Evolutionary conservation across 148 eudicot genomes (phyloP).

Genomic region (Cornus florida): DNA sequence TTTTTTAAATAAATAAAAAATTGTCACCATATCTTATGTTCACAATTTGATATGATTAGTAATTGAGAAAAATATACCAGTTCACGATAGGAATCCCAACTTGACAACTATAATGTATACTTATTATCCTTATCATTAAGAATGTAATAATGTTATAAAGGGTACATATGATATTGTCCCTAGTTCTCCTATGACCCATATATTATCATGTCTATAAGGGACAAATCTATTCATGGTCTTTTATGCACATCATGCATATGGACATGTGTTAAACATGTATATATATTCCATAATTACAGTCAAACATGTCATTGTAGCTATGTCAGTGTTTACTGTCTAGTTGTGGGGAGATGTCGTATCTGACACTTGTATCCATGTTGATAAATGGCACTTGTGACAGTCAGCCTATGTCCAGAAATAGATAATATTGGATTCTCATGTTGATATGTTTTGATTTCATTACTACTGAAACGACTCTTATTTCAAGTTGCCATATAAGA

Average conservation of each 20-base stretch:
- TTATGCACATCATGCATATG: not conserved
- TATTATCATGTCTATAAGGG: not conserved
- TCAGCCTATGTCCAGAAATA: too few relatives aligned
- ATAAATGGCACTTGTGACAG: too few relatives aligned
- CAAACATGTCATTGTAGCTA: not conserved
- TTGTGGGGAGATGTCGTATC: not conserved
- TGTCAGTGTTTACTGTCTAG: not conserved
- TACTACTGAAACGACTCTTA: not conserved
- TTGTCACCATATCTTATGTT: not conserved
- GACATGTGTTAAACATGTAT: not conserved
- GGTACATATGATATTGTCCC: not conserved
- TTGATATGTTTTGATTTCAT: too few relatives aligned
- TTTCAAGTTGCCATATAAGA: not conserved
- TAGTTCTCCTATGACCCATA: not conserved
- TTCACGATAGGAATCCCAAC: not conserved
- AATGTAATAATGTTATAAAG: not conserved
- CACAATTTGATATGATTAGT: not conserved
- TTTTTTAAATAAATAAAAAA: too few relatives aligned
- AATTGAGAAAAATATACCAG: not conserved
- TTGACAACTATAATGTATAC: too few relatives aligned
- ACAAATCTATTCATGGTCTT: not conserved
- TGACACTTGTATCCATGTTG: not conserved
- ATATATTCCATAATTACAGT: not conserved
- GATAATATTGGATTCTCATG: too few relatives aligned
- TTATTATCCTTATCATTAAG: not conserved